Evolutionary conservation across 345 rosid species (phyloP).

Genomic region (Populus deltoides): DNA sequence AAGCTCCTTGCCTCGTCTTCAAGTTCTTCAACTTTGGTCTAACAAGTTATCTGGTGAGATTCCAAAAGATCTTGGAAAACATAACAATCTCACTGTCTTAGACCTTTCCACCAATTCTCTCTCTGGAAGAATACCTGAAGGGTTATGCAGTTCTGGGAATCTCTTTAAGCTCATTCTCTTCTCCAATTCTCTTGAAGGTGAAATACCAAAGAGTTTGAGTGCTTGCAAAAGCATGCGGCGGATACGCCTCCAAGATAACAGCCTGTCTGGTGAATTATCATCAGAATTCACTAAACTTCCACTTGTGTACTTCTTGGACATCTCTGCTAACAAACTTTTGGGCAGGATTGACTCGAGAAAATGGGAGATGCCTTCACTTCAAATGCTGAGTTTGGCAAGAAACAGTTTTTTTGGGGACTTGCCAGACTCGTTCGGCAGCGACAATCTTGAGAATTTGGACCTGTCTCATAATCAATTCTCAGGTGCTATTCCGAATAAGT

Average conservation of each 20-base stretch:
- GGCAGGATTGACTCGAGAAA: constrained; percentile 46
- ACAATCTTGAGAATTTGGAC: constrained; percentile 60
- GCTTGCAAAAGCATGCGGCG: constrained; percentile 60
- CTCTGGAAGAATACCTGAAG: constrained; percentile 61
- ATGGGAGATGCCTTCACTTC: constrained; percentile 73
- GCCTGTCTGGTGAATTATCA: constrained; percentile 53
- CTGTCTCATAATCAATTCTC: constrained; percentile 58
- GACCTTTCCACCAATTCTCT: constrained; percentile 87
- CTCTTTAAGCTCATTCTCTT: constrained; percentile 84
- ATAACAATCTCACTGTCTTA: constrained; percentile 60
- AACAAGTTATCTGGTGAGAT: constrained; percentile 61
- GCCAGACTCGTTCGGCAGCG: constrained; percentile 56
- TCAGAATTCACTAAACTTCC: constrained; percentile 50
- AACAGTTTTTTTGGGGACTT: constrained; percentile 61
- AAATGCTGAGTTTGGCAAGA: constrained; percentile 65
- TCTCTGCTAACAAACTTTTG: constrained; percentile 62
- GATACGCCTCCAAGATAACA: constrained; percentile 70
- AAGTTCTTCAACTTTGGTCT: constrained; percentile 88
- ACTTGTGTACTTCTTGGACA: constrained; percentile 69
- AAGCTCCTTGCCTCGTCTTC: constrained; percentile 64
- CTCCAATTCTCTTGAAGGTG: constrained; percentile 60
- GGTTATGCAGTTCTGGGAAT: constrained; percentile 58
- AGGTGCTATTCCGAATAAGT: constrained; percentile 46
- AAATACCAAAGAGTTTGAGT: constrained; percentile 52
- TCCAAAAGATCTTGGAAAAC: constrained; percentile 65